Conservation (phyloP, 495 filamentous ascomycete genomes). For the Hypoxylon intermedium region DNA sequence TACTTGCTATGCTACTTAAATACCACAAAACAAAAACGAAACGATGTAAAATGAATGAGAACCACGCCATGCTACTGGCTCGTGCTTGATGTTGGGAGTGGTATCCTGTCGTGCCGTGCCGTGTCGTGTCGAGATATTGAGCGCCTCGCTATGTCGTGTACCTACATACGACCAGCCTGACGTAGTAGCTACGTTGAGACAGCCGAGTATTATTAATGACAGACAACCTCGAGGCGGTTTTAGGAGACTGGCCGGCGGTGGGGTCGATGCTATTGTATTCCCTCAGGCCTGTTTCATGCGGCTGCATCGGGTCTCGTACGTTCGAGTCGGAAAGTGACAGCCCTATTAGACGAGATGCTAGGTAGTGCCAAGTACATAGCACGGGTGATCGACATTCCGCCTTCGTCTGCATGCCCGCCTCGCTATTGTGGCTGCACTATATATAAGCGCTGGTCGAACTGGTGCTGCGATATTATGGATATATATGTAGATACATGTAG, state of each 20-base stretch:
- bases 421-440: too few relatives aligned
- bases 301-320: conserved; percentile 16
- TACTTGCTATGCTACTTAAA: conserved; percentile 16
- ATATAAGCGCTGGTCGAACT: too few relatives aligned
- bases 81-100: background rate
- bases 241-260: background rate
- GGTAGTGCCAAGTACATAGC: conserved; percentile 5
- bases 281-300: conserved; percentile 18
- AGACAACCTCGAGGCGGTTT: background rate
- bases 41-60: conserved; percentile 12
- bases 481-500: too few relatives aligned
- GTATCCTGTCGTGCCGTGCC: too few relatives aligned
- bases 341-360: background rate
- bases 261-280: conserved; percentile 1
- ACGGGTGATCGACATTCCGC: conserved; percentile 22
- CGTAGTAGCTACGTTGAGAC: too few relatives aligned
- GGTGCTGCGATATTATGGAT: too few relatives aligned
- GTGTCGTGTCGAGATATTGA: too few relatives aligned
- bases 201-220: conserved; percentile 1
- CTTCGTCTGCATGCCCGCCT: too few relatives aligned
- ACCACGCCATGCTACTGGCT: too few relatives aligned
- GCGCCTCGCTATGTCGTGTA: too few relatives aligned
- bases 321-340: conserved; percentile 1
- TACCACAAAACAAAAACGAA: background rate
- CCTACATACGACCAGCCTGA: too few relatives aligned